Conservation (phyloP, 257 asterid species). For the Solanum sparsipilum region DNA sequence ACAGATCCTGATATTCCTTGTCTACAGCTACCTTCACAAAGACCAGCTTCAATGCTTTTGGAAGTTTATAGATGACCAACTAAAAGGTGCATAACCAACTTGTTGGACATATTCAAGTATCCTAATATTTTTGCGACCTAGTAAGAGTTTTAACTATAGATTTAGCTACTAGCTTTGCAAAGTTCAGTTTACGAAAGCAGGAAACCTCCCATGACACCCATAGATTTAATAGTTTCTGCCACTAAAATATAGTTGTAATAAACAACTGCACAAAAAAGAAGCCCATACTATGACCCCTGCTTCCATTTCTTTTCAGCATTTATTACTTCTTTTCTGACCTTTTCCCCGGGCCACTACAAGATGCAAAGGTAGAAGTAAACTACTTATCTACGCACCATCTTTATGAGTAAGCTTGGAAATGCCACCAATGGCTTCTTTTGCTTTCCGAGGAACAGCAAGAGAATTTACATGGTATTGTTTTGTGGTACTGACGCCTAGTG, state of each 20-base stretch:
- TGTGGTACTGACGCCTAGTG: slow-evolving; percentile 85
- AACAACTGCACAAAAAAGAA: background rate
- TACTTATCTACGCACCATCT: slow-evolving; percentile 46
- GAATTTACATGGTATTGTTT: slow-evolving; percentile 91
- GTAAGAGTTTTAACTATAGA: background rate
- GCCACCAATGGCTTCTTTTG: slow-evolving; percentile 99
- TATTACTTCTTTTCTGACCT: background rate
- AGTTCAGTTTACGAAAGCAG: background rate
- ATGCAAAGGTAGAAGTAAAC: background rate
- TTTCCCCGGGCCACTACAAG: background rate
- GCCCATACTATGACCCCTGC: background rate
- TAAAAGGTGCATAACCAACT: background rate
- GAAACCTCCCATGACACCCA: background rate
- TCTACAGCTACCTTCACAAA: background rate
- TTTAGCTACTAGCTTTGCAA: too few species aligned
- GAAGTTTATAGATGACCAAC: background rate
- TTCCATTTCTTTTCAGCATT: background rate
- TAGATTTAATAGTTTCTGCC: background rate
- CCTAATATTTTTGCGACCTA: background rate
- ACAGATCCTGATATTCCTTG: background rate
- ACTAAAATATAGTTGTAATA: background rate
- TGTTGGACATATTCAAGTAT: background rate
- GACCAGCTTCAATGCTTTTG: background rate
- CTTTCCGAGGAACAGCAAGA: slow-evolving; percentile 98
- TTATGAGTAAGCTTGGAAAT: slow-evolving; percentile 80